phyloP scores from a whole-genome alignment of 1,139 yeast genomes.

The Saccharomyces pastorianus region DNA sequence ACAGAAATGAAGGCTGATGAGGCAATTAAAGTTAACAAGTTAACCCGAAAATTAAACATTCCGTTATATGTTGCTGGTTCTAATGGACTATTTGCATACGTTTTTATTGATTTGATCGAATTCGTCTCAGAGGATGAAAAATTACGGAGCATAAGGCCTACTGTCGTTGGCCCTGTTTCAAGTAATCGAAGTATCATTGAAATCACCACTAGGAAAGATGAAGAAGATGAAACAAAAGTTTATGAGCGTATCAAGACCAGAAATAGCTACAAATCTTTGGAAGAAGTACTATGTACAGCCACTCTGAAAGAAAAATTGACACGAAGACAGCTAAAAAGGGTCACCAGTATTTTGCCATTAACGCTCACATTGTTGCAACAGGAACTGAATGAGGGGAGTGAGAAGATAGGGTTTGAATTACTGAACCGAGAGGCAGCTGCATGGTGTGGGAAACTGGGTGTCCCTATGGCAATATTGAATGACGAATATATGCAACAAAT shows the following conservation, averaged over 20 bases:
- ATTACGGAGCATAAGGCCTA: conserved; percentile 37
- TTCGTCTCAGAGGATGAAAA: conserved; percentile 49
- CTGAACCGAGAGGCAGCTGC: conserved; percentile 30
- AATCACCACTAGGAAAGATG: conserved; percentile 34
- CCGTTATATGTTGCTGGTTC: conserved; percentile 64
- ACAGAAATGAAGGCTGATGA: conserved; percentile 50
- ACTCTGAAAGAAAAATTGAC: conserved; percentile 39
- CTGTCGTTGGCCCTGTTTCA: conserved; percentile 42
- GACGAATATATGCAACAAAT: conserved; percentile 39
- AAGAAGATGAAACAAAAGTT: conserved; percentile 35
- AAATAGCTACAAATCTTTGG: conserved; percentile 44
- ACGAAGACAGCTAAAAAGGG: conserved; percentile 49
- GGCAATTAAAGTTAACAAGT: conserved; percentile 40
- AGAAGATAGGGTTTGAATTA: too few species aligned
- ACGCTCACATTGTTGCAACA: too few species aligned
- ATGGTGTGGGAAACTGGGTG: conserved; percentile 36
- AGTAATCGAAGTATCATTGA: conserved; percentile 44
- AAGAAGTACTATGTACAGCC: conserved; percentile 34
- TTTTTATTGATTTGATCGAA: conserved; percentile 67
- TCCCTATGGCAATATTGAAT: too few species aligned
- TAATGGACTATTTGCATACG: conserved; percentile 78
- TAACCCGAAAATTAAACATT: conserved; percentile 47
- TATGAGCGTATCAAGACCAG: conserved; percentile 49
- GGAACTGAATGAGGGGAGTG: too few species aligned
- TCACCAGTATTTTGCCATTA: conserved; percentile 56